Base-by-base conservation (phyloP, 371 early-diverging fungal genomes). In the Mortierella sp. region DNA sequence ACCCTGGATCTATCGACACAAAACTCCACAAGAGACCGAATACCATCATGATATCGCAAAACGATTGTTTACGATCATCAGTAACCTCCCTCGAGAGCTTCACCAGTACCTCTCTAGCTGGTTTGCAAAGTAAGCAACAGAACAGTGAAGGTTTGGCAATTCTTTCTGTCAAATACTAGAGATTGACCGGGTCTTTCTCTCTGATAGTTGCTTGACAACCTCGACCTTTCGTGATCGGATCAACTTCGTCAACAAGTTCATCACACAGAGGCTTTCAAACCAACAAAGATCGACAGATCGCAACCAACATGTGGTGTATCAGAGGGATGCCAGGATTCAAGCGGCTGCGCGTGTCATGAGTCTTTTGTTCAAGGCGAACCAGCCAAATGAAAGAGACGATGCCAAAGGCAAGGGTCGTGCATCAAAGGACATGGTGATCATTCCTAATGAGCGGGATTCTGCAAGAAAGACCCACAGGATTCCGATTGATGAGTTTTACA, bases 331-430 rank as follows among this genome's bases (percentile, higher is more conserved):
- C 92, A 87, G 88, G 46, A 88, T 95, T 31, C 81, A 83, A 24
- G 88, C 95, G n/a, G 96, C 95, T 0, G 89, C 96, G 22, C 79
- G 94, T 22, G 90, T 93, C 8, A 96, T 97, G 97, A 65, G 65
- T 22, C 56, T 78, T 19, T 66, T 69, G 41, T 60, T 67, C 56
- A 66, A 64, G 41, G 67, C 62, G 22, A 67, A 76, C n/a, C 68
- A 60, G 21, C 60, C 72, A 4, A 56, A 57, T 28, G 60, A 64
- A 22, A 67, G 50, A 39, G 63, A 72, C 2, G 74, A 78, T 13
- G 40, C 53, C 10, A 46, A 41, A 13, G 55, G 59, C 43, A 73
- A 66, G 44, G 47, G 14, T 22, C 57, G 60, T 1, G 34, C 63
- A 10, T 51, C 49, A 31, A 57, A 61, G 40, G 53, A 53, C 41